Percentiles rank a stretch among this genome's conserved stretches.
These are phyloP conservation scores for Cucurbita pepo DNA, from an alignment of 306 rosid species.

Conservation along the genomic window DNA sequence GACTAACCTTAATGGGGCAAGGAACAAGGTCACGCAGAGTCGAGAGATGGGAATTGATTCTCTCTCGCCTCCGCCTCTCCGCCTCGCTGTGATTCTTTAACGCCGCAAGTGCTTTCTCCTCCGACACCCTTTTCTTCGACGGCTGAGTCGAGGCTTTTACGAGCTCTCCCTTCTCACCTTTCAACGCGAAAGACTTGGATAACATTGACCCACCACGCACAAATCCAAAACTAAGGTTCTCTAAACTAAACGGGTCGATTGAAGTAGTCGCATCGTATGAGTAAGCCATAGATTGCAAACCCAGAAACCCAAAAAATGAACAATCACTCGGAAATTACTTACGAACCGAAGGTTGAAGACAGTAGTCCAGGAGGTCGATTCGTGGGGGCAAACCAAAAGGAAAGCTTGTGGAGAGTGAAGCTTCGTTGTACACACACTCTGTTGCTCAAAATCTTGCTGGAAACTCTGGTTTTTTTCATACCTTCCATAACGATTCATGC, in stretches of 20 bases:
- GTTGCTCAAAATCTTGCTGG: not conserved
- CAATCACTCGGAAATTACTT: not conserved
- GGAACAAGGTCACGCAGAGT: slow-evolving; percentile 63
- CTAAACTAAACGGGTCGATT: slow-evolving; percentile 20
- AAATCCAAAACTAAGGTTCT: slow-evolving; percentile 11
- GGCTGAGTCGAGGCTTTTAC: slow-evolving; percentile 30
- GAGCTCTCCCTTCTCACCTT: slow-evolving; percentile 44
- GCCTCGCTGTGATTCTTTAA: slow-evolving; percentile 81
- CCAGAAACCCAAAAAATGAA: not conserved
- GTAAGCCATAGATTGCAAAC: slow-evolving; percentile 15
- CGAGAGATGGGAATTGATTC: slow-evolving; percentile 68
- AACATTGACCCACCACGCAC: slow-evolving; percentile 13
- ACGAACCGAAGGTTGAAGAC: slow-evolving; percentile 19
- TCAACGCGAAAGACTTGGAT: slow-evolving; percentile 33
- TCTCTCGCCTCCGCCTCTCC: slow-evolving; percentile 78
- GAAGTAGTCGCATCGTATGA: slow-evolving; percentile 17
- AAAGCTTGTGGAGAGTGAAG: slow-evolving; percentile 1
- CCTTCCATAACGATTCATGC: not conserved
- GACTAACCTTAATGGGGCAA: slow-evolving; percentile 40
- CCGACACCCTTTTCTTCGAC: slow-evolving; percentile 39
- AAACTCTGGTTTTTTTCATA: not conserved
- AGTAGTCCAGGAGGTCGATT: slow-evolving; percentile 63
- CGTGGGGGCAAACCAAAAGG: slow-evolving; percentile 53
- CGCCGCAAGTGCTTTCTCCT: slow-evolving; percentile 54
- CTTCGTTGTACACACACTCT: not conserved